A percentile compares a stretch with the other conserved stretches of the same genome.
Evolutionary conservation across 2,329 filamentous ascomycete species (phyloP).

Genomic region (Xylariaceae sp.): DNA sequence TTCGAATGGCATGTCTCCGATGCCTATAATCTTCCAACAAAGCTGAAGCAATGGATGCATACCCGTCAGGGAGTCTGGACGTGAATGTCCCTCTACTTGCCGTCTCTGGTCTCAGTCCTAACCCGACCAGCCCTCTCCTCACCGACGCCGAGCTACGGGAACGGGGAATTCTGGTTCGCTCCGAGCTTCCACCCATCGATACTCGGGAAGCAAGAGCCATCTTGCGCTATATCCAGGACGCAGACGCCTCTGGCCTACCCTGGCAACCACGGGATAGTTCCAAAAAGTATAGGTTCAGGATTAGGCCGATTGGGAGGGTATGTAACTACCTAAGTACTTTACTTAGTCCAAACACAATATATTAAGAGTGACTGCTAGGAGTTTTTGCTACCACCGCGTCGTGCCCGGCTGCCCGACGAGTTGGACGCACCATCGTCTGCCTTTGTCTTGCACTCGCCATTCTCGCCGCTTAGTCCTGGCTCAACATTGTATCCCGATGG

Average conservation of each 20-base stretch:
- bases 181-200: conserved; percentile 63
- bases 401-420: conserved; percentile 47
- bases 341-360: no score
- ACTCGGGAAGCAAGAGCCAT: conserved; percentile 60
- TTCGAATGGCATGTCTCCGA: conserved; percentile 11
- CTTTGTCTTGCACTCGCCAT: conserved; percentile 74
- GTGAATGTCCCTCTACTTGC: conserved; percentile 84
- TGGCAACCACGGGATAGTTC: conserved; percentile 59
- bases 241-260: conserved; percentile 58
- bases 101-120: conserved; percentile 64
- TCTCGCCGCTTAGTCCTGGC: conserved; percentile 80
- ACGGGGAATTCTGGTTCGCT: conserved; percentile 58
- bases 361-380: conserved; percentile 35
- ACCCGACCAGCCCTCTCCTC: conserved; percentile 37
- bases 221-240: conserved; percentile 58
- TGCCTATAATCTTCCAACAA: conserved; percentile 13
- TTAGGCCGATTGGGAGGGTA: conserved; percentile 78
- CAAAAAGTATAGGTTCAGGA: conserved; percentile 56
- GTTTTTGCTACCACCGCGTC: conserved; percentile 52
- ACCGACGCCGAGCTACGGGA: conserved; percentile 49
- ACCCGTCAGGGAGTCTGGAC: conserved; percentile 71
- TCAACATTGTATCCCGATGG: conserved; percentile 88
- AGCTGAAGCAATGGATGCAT: conserved; percentile 62
- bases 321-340: no score
- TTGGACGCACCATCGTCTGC: conserved; percentile 43